Conservation (phyloP, 1,139 yeast genomes). For the Pichia sp. region DNA sequence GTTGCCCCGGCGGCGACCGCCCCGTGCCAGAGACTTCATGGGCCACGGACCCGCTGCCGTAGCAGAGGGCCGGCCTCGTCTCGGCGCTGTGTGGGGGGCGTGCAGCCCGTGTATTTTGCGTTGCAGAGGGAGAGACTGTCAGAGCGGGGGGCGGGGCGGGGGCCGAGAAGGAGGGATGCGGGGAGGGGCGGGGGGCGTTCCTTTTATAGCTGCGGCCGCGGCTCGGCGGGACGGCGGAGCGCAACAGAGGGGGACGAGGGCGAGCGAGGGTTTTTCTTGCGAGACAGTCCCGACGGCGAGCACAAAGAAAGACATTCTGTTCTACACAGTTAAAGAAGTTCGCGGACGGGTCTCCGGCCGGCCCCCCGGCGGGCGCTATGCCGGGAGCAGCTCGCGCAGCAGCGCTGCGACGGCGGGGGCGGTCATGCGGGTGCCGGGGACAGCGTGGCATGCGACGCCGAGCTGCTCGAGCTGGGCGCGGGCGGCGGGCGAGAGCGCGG, state of each 20-base stretch:
- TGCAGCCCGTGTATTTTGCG: constrained; percentile 13
- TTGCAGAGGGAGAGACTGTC: constrained; percentile 6
- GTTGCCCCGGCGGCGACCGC: constrained; percentile 1
- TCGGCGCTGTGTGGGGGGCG: constrained; percentile 12
- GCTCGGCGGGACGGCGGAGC: neutral
- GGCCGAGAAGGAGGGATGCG: too few relatives aligned
- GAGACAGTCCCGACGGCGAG: too few relatives aligned
- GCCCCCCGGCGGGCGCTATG: too few relatives aligned
- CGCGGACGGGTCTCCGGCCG: too few relatives aligned
- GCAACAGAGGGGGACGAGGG: neutral
- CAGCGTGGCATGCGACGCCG: neutral
- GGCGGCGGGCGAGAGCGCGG: neutral
- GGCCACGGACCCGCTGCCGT: constrained; percentile 8
- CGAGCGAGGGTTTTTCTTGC: too few relatives aligned
- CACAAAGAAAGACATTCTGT: too few relatives aligned
- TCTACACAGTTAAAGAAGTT: too few relatives aligned
- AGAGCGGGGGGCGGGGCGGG: neutral
- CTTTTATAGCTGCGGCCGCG: neutral
- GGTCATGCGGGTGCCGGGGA: neutral
- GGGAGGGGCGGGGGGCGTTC: neutral
- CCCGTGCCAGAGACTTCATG: constrained; percentile 14
- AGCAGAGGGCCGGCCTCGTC: constrained; percentile 13
- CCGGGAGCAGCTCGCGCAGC: too few relatives aligned
- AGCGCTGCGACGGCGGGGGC: neutral
- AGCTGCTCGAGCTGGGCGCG: neutral